A percentile compares a stretch with the other conserved stretches of the same genome.
phyloP scores from a whole-genome alignment of 2,329 filamentous ascomycete genomes.

The Fonsecaea nubica region DNA sequence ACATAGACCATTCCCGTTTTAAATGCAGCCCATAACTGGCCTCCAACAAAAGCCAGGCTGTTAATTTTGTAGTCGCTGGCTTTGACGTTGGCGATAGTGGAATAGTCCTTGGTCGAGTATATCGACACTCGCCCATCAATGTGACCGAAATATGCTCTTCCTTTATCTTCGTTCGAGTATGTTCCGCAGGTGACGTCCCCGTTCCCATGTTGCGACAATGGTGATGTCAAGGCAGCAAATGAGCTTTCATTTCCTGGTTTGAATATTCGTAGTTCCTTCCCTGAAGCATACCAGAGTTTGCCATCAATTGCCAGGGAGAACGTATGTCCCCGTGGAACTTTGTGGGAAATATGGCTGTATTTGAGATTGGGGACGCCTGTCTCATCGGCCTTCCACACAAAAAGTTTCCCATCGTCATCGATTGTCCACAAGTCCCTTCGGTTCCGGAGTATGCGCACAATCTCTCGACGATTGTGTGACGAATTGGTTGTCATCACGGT shows the following conservation, averaged over 20 bases:
- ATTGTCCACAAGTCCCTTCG: slow-evolving; percentile 92
- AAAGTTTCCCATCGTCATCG: slow-evolving; percentile 84
- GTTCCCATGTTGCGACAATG: slow-evolving; percentile 72
- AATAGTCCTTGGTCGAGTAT: slow-evolving; percentile 79
- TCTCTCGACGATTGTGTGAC: slow-evolving; percentile 78
- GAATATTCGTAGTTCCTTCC: slow-evolving; percentile 87
- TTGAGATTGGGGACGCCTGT: slow-evolving; percentile 76
- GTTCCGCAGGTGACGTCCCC: slow-evolving; percentile 89
- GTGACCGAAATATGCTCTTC: slow-evolving; percentile 87
- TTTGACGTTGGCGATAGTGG: slow-evolving; percentile 79
- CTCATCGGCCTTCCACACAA: slow-evolving; percentile 83
- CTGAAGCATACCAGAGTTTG: slow-evolving; percentile 84
- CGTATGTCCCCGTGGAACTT: slow-evolving; percentile 79
- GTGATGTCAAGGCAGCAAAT: slow-evolving; percentile 61
- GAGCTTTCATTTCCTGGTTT: slow-evolving; percentile 73
- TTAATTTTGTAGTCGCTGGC: slow-evolving; percentile 97
- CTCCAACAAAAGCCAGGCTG: slow-evolving; percentile 78
- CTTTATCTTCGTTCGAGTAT: slow-evolving; percentile 73
- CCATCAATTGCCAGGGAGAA: slow-evolving; percentile 88
- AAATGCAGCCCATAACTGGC: slow-evolving; percentile 89
- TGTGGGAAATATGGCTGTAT: slow-evolving; percentile 76
- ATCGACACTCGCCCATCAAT: slow-evolving; percentile 92
- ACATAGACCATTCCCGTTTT: slow-evolving; percentile 93
- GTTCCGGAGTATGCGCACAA: slow-evolving; percentile 84
- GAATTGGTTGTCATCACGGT: slow-evolving; percentile 71